Percentiles rank a stretch among this genome's conserved stretches.
These are phyloP conservation scores for Claviceps purpurea DNA, from an alignment of 2,329 filamentous ascomycete species.

Conservation along the genomic window DNA sequence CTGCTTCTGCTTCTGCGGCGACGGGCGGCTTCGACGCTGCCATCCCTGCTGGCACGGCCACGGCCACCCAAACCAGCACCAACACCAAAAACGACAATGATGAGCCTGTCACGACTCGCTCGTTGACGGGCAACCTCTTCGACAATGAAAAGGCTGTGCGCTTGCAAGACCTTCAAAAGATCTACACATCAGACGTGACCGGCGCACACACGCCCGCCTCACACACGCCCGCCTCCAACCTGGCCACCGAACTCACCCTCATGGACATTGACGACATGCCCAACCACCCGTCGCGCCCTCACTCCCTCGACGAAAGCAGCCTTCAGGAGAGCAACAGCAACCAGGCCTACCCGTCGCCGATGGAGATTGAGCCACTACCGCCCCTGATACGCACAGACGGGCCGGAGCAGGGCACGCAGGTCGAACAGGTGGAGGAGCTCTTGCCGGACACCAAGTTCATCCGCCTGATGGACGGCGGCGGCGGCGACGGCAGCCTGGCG, in stretches of 20 bases:
- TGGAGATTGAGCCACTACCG: constrained; percentile 41
- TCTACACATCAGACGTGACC: not conserved
- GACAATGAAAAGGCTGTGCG: constrained; percentile 30
- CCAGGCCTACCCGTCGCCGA: constrained; percentile 52
- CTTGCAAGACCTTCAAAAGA: not conserved
- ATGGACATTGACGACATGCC: constrained; percentile 41
- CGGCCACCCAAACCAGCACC: not conserved
- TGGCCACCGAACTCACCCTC: constrained; percentile 25
- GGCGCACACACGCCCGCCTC: constrained; percentile 22
- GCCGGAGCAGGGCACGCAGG: constrained; percentile 49
- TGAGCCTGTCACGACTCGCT: not conserved
- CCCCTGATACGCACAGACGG: constrained; percentile 44
- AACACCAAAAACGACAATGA: not conserved
- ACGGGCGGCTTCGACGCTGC: constrained; percentile 10
- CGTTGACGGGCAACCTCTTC: constrained; percentile 14
- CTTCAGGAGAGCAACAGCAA: constrained; percentile 26
- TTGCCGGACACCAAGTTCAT: constrained; percentile 47
- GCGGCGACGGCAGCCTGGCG: constrained; percentile 18
- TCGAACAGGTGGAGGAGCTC: constrained; percentile 50
- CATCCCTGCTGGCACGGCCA: not conserved
- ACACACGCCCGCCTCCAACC: constrained; percentile 26
- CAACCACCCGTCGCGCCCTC: constrained; percentile 15
- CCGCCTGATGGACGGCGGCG: constrained; percentile 34
- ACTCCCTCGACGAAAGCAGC: constrained; percentile 6
- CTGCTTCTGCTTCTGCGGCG: constrained; percentile 17